Base-by-base conservation (phyloP, 495 filamentous ascomycete species). In the Penicillium bialowiezense region DNA sequence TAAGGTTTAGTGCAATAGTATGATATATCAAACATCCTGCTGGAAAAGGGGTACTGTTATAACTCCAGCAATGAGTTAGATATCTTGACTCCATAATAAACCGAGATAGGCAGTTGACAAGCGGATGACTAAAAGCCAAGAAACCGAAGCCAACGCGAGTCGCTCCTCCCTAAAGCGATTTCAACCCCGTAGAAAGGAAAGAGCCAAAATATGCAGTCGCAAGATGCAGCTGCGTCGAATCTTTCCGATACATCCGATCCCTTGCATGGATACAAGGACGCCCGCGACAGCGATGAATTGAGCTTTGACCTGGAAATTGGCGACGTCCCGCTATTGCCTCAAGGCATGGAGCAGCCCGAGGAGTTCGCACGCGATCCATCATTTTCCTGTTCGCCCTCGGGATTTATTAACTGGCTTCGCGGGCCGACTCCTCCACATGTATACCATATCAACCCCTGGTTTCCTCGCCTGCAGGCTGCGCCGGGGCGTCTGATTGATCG, bases 381-480 rank as follows among this genome's bases (percentile, higher is more conserved):
- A 44, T 65, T 69, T 45, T 65, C 64, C 19, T 68, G 62, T 41
- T 54, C 60, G 15, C 18, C 58, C 20, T 26, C 59, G 1, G 60
- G 62, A 13, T 61, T 69, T 26, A 41, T 24, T 14, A 31, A 51
- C 8, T 69, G 64, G 72, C 55, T 65, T 13, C 58, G 64, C 17
- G 88, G 88, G 0, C 88, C 88, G 0, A 52, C 74, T 19, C 75
- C 72, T 26, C 80, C 87, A 2, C 74, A 69, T 28, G 70, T 74
- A 43, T 81, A 80, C 60, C 77, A 71, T 35, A 89, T 91, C 53
- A 62, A 77, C 13, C 86, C 88, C 0, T 63, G 82, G 34, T 79
- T 89, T 35, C 81, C 80, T 1, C 51, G 43, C 1, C 72, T 84
- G 18, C 88, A 91, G 62, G 73, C 80, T 51, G 75, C 76, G 32